phyloP scores from a whole-genome alignment of 2,329 filamentous ascomycete species.

The Ascochyta clinopodiicola region DNA sequence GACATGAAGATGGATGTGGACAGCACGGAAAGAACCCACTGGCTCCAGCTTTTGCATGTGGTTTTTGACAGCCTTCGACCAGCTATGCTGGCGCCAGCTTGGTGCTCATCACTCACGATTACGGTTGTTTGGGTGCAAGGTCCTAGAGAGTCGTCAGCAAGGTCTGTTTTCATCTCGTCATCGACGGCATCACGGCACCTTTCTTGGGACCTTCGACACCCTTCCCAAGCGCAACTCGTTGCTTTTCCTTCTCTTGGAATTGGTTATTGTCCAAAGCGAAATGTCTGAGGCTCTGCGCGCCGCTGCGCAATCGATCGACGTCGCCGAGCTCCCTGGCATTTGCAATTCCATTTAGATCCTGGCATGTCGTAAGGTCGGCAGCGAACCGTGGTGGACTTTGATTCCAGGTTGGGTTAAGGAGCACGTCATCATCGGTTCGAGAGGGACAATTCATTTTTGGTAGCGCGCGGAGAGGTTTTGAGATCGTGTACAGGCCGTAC shows the following conservation, averaged over 20 bases:
- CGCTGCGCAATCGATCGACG: conserved; percentile 26
- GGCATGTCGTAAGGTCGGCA: conserved; percentile 40
- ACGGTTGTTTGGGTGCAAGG: conserved; percentile 38
- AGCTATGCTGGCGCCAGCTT: conserved; percentile 19
- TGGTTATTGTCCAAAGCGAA: conserved; percentile 23
- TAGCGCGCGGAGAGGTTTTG: neutral
- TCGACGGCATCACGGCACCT: conserved; percentile 21
- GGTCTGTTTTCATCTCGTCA: conserved; percentile 1
- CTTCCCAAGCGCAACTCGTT: conserved; percentile 21
- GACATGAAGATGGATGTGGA: conserved; percentile 35
- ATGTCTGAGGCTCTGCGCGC: conserved; percentile 18
- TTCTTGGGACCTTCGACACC: conserved; percentile 34
- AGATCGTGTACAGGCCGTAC: neutral
- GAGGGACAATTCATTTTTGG: conserved; percentile 42
- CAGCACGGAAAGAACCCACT: conserved; percentile 35
- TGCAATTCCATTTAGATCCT: conserved; percentile 40
- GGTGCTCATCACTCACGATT: conserved; percentile 26
- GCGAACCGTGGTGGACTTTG: conserved; percentile 40
- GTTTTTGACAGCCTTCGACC: neutral
- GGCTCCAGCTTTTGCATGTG: conserved; percentile 23
- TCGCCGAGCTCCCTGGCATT: conserved; percentile 40
- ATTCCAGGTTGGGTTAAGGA: conserved; percentile 39
- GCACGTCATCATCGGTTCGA: conserved; percentile 32
- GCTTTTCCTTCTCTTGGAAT: conserved; percentile 28
- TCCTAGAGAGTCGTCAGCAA: conserved; percentile 27